A percentile compares a stretch with the other conserved stretches of the same genome.
These are phyloP conservation scores for Danielia reshetovae DNA, from an alignment of 805 yeast genomes.

Conservation along the genomic window DNA sequence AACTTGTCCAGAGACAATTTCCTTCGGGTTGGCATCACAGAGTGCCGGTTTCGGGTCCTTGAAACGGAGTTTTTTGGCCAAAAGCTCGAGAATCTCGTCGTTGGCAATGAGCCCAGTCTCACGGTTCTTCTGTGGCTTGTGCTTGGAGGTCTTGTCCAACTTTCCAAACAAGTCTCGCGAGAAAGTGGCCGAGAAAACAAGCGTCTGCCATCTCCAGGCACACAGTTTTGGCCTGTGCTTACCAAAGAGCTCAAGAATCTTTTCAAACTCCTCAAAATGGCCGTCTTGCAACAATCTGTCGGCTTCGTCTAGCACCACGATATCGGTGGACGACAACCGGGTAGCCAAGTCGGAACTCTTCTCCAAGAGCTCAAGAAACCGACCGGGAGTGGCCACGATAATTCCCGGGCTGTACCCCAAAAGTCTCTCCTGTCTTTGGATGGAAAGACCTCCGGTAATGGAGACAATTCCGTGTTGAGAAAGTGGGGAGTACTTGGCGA, in stretches of 20 bases:
- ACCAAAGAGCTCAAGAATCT: conserved; percentile 62
- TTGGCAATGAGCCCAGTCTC: conserved; percentile 31
- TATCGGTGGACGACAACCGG: conserved; percentile 44
- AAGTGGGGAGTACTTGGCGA: conserved; percentile 52
- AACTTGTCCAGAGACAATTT: conserved; percentile 67
- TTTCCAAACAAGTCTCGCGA: conserved; percentile 77
- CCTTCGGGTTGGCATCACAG: conserved; percentile 84
- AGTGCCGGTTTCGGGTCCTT: conserved; percentile 61
- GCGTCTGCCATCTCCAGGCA: conserved; percentile 65
- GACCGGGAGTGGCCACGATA: conserved; percentile 93
- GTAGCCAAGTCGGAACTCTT: conserved; percentile 46
- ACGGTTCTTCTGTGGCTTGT: conserved; percentile 15
- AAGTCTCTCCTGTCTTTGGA: conserved; percentile 87
- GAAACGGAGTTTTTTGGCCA: conserved; percentile 69
- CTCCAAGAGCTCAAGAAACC: conserved; percentile 78
- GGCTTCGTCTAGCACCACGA: conserved; percentile 85
- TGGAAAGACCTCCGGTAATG: conserved; percentile 91
- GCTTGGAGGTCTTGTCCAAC: conserved; percentile 40
- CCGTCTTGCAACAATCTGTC: conserved; percentile 94
- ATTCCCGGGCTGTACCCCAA: conserved; percentile 71
- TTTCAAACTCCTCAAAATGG: conserved; percentile 89
- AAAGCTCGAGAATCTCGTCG: conserved; percentile 60
- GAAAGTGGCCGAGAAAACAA: conserved; percentile 95
- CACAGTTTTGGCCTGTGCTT: conserved; percentile 43
- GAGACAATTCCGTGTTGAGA: conserved; percentile 59